A percentile compares a stretch with the other conserved stretches of the same genome.
phyloP scores from a whole-genome alignment of 2,329 filamentous ascomycete species.

The Colletotrichum godetiae region DNA sequence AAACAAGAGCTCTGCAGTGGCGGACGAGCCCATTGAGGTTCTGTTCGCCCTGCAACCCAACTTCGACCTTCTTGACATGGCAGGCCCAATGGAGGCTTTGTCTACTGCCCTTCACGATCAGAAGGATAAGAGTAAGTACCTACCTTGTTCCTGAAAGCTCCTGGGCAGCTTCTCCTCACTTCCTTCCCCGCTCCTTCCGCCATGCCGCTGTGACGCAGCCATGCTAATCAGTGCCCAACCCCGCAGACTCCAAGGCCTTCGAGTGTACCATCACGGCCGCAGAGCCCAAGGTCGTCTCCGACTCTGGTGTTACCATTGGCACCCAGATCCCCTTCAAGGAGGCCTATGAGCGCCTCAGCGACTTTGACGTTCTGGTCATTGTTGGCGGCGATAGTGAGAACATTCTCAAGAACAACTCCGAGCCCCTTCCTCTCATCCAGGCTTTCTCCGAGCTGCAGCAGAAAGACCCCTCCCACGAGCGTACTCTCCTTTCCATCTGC shows the following conservation, averaged over 20 bases:
- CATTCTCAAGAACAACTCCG: constrained; percentile 73
- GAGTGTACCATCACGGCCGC: constrained; percentile 66
- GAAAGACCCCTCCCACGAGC: constrained; percentile 81
- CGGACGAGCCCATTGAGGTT: constrained; percentile 69
- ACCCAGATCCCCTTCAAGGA: constrained; percentile 84
- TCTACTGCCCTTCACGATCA: constrained; percentile 62
- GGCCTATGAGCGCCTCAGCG: constrained; percentile 75
- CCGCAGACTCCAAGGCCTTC: constrained; percentile 66
- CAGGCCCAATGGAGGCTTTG: constrained; percentile 65
- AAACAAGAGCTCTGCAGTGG: constrained; percentile 68
- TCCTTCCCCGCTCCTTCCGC: neutral
- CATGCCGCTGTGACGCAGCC: neutral
- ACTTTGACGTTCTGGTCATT: constrained; percentile 84
- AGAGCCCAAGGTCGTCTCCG: constrained; percentile 66
- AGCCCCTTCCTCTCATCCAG: constrained; percentile 78
- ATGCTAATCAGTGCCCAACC: constrained; percentile 24
- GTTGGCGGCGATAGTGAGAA: constrained; percentile 76
- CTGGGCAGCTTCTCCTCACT: constrained; percentile 1
- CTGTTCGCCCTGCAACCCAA: constrained; percentile 70
- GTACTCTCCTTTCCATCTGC: constrained; percentile 83
- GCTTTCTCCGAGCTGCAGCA: constrained; percentile 84
- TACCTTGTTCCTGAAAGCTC: neutral
- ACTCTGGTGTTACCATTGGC: constrained; percentile 75
- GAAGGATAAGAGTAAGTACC: constrained; percentile 61
- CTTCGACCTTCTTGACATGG: constrained; percentile 70